Evolutionary conservation across 2,329 filamentous ascomycete genomes (phyloP).

Genomic region (Lasiodiplodia gonubiensis): DNA sequence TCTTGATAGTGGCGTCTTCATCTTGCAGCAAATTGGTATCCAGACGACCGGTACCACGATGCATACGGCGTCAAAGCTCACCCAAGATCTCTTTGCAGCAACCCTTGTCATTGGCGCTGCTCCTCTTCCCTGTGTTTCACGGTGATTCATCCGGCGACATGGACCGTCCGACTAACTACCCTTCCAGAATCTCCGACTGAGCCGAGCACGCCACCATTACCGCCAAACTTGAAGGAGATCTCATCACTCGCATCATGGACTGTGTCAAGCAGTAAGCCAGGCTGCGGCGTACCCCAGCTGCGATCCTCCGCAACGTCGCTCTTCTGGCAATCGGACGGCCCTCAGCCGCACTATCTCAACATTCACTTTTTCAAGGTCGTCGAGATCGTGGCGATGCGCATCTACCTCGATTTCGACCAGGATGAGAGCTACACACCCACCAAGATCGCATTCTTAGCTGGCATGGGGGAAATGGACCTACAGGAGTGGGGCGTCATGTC

Average conservation of each 20-base stretch:
- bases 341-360: conserved; percentile 80
- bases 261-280: conserved; percentile 80
- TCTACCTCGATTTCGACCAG: conserved; percentile 87
- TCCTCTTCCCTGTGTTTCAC: conserved; percentile 10
- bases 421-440: conserved; percentile 98
- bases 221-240: conserved; percentile 72
- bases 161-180: background rate
- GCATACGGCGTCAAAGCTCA: conserved; percentile 8
- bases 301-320: conserved; percentile 73
- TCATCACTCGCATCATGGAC: conserved; percentile 84
- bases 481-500: conserved; percentile 84
- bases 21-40: background rate
- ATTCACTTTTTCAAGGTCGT: conserved; percentile 87
- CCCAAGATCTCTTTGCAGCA: conserved; percentile 22
- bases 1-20: background rate
- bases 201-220: conserved; percentile 24
- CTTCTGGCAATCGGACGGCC: conserved; percentile 88
- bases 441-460: conserved; percentile 85
- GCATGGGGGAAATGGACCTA: conserved; percentile 89
- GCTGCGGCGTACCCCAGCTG: conserved; percentile 77
- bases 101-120: background rate
- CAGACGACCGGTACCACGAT: background rate
- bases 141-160: background rate
- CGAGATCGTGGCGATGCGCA: conserved; percentile 76
- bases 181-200: conserved; percentile 13